Base-by-base conservation (phyloP, 2,329 filamentous ascomycete genomes). In the Pseudogymnoascus verrucosus region DNA sequence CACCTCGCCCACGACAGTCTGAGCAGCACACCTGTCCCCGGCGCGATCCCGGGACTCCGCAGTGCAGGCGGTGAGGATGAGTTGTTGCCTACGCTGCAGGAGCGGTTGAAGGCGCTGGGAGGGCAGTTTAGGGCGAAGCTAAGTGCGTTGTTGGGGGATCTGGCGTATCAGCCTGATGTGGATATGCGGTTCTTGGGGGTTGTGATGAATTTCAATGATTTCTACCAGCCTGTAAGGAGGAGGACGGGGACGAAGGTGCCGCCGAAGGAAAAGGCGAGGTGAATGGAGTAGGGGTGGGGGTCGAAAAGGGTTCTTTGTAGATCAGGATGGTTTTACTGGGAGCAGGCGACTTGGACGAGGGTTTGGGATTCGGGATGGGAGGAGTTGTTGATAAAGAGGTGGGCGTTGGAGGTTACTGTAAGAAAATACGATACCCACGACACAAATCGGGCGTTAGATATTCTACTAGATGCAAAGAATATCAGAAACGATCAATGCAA, bases 181-280 rank as follows among this genome's bases (percentile, higher is more conserved):
- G 95, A 99, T 75, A 91, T 99, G 87, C 84, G 93, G 63, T 98
- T 98, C 80, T 78, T 99, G 68, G 95, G 91, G 40, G 92, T 98
- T 57, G 90, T 95, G 42, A 98, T 99, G 91, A 99, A 98, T 77
- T 99, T 98, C 77, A 99, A 99, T 76, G 93, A 98, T 74, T 90
- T 96, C 26, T 98, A 98, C 76, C 85, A 90, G 76, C 90, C 91
- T 12, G 84, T 87, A 51, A 82, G 87, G 70, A 84, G 87, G 74
- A 86, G 71, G 60, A 62, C 21, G 39, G 39, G 34, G 19, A 63
- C 57, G 19, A 60, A 60, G 57, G 57, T 23, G 2, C 61, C 39
- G 14, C 6, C 47, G 26, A 54, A 54, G 47, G 47, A 54, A 8
- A 54, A 54, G 47, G 47, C 47, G 26, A 54, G 47, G 47, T 54